Evolutionary conservation across 257 asterid species (phyloP).

Genomic region (Sherardia arvensis): DNA sequence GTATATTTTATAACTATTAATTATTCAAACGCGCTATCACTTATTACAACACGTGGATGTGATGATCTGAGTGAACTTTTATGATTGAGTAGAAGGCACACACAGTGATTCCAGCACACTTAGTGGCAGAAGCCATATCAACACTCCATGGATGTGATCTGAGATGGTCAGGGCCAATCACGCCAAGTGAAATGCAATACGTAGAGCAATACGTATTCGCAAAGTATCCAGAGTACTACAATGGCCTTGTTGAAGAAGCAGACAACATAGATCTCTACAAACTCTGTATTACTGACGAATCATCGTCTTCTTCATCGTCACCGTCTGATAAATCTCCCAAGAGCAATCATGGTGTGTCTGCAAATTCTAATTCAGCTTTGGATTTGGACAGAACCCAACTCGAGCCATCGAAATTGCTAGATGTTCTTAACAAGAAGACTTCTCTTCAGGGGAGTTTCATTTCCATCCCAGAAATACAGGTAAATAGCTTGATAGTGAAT

Average conservation of each 20-base stretch:
- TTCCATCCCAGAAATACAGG: conserved; percentile 78
- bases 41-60: too few relatives aligned
- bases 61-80: too few relatives aligned
- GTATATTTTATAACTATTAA: too few relatives aligned
- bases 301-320: not conserved
- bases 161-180: conserved; percentile 88
- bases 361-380: conserved; percentile 25
- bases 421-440: conserved; percentile 37
- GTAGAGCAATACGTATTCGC: conserved; percentile 71
- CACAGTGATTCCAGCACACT: conserved; percentile 67
- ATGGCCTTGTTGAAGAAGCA: conserved; percentile 62
- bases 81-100: conserved; percentile 42
- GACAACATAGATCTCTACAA: conserved; percentile 66
- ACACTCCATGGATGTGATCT: conserved; percentile 69
- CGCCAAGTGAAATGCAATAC: conserved; percentile 65
- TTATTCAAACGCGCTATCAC: too few relatives aligned
- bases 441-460: conserved; percentile 52
- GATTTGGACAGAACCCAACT: conserved; percentile 40
- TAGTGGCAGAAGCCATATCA: conserved; percentile 80
- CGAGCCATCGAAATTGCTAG: conserved; percentile 58
- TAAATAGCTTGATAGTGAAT: not conserved
- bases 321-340: conserved; percentile 26
- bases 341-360: conserved; percentile 17
- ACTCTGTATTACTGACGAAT: conserved; percentile 48
- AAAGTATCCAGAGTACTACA: conserved; percentile 66